phyloP scores from a whole-genome alignment of 495 filamentous ascomycete species.

The Xylaria cubensis region DNA sequence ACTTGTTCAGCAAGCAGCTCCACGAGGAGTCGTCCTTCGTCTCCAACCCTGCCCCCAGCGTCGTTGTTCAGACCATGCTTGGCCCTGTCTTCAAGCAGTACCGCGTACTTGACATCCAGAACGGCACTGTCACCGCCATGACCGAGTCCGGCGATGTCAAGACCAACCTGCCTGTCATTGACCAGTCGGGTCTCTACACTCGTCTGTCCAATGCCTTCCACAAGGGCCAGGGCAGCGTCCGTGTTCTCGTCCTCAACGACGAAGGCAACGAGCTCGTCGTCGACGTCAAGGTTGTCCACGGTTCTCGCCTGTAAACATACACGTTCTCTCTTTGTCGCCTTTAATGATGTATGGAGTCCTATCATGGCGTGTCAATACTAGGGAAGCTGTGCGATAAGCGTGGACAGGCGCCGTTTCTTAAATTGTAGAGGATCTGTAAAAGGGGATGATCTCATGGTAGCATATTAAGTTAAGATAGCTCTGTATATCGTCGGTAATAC shows the following conservation, averaged over 20 bases:
- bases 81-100: constrained; percentile 99
- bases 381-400: constrained; percentile 10
- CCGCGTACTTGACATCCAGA: constrained; percentile 96
- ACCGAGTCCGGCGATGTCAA: constrained; percentile 87
- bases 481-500: constrained; percentile 43
- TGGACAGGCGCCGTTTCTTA: not conserved
- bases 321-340: constrained; percentile 27
- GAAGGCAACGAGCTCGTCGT: constrained; percentile 93
- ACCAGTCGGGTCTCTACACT: constrained; percentile 86
- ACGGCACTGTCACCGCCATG: constrained; percentile 67
- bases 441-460: constrained; percentile 39
- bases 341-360: constrained; percentile 32
- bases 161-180: constrained; percentile 90
- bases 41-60: constrained; percentile 93
- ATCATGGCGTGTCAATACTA: not conserved
- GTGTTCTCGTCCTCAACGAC: constrained; percentile 95
- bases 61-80: constrained; percentile 99
- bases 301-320: constrained; percentile 58
- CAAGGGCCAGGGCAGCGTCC: constrained; percentile 89
- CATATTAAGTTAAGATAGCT: constrained; percentile 40
- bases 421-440: constrained; percentile 27
- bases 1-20: constrained; percentile 96
- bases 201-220: constrained; percentile 86
- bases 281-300: constrained; percentile 98
- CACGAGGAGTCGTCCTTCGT: constrained; percentile 99